phyloP scores from a whole-genome alignment of 768 basidiomycete species.

The Cystobasidium ongulense region DNA sequence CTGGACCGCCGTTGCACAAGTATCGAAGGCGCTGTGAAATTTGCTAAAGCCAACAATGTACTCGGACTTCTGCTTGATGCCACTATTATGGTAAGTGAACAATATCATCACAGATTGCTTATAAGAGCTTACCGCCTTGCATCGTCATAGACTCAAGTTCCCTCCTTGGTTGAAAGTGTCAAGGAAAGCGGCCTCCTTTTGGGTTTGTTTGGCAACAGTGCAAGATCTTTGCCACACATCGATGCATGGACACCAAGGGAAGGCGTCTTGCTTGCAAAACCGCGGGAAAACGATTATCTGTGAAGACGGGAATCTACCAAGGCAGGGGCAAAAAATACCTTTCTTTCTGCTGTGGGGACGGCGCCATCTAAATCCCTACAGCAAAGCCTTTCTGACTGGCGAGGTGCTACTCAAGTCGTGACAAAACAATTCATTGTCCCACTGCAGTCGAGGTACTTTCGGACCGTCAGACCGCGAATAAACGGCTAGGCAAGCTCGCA shows the following conservation, averaged over 20 bases:
- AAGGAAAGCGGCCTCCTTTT: conserved; percentile 27
- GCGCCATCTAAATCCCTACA: too few species aligned
- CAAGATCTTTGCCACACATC: background rate
- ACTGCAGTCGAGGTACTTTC: too few species aligned
- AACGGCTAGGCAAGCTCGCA: too few species aligned
- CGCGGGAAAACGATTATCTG: background rate
- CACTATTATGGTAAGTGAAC: conserved; percentile 63
- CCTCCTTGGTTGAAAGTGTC: conserved; percentile 28
- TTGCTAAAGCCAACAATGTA: conserved; percentile 83
- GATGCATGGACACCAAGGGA: background rate
- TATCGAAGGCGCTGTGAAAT: conserved; percentile 83
- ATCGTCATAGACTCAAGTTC: conserved; percentile 19
- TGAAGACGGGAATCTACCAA: background rate
- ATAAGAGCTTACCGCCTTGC: background rate
- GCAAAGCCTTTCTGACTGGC: too few species aligned
- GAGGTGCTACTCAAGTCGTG: too few species aligned
- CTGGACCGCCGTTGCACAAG: conserved; percentile 54
- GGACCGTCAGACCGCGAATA: too few species aligned
- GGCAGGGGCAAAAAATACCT: background rate
- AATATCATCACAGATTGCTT: conserved; percentile 1
- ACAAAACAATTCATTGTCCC: too few species aligned
- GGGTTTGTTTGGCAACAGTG: conserved; percentile 14
- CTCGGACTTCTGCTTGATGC: conserved; percentile 85
- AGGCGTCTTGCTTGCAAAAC: conserved; percentile 2
- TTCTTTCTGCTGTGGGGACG: too few species aligned